A percentile compares a stretch with the other conserved stretches of the same genome.
These are phyloP conservation scores for Austroboletus eburneus DNA, from an alignment of 768 basidiomycete species.

Conservation along the genomic window DNA sequence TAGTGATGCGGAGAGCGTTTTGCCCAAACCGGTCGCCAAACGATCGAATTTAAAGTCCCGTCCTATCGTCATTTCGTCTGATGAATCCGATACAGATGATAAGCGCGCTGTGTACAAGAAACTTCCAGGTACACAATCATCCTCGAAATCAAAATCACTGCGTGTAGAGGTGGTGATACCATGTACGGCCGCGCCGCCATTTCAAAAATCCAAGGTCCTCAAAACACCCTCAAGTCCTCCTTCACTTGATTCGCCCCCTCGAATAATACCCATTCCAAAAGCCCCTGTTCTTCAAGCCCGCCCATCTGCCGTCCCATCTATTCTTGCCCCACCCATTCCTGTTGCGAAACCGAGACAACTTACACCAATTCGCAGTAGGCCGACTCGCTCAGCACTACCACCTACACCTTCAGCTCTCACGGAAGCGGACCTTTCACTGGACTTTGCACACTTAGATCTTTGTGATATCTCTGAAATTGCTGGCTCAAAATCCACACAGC, in stretches of 20 bases:
- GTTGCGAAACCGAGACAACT: slow-evolving; percentile 51
- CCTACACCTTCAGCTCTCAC: slow-evolving; percentile 55
- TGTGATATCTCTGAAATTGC: slow-evolving; percentile 46
- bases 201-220: slow-evolving; percentile 16
- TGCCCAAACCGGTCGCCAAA: slow-evolving; percentile 9
- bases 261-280: not conserved
- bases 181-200: slow-evolving; percentile 25
- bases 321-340: slow-evolving; percentile 8
- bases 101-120: slow-evolving; percentile 5
- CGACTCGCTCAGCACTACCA: slow-evolving; percentile 36
- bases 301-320: slow-evolving; percentile 1
- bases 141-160: slow-evolving; percentile 13
- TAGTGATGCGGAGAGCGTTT: slow-evolving; percentile 28
- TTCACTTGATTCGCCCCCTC: slow-evolving; percentile 2
- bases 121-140: slow-evolving; percentile 9
- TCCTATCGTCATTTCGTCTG: slow-evolving; percentile 39
- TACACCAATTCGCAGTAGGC: slow-evolving; percentile 58
- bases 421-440: slow-evolving; percentile 41
- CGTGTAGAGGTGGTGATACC: slow-evolving; percentile 44
- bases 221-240: slow-evolving; percentile 9
- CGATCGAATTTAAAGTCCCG: slow-evolving; percentile 12
- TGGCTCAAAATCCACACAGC: slow-evolving; percentile 39
- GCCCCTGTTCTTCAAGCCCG: not conserved
- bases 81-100: slow-evolving; percentile 42
- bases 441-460: slow-evolving; percentile 40